Evolutionary conservation across 176 grass and related monocot genomes (phyloP).

Genomic region (Avena atlantica): DNA sequence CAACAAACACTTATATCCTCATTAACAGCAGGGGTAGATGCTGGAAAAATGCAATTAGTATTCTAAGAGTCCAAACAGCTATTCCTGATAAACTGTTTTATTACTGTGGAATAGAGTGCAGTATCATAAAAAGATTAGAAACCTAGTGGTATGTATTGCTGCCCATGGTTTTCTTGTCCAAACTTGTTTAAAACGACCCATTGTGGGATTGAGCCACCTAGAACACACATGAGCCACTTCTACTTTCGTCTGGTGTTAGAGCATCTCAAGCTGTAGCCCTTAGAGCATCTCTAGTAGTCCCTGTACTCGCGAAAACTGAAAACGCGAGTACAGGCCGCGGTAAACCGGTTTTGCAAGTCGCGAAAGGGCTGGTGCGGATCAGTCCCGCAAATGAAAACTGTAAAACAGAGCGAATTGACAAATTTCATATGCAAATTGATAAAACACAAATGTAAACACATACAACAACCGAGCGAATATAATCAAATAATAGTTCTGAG

Average conservation of each 20-base stretch:
- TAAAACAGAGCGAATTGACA: no score
- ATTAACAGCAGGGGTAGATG: not conserved
- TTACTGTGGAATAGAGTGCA: not conserved
- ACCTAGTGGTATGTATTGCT: not conserved
- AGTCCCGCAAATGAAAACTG: no score
- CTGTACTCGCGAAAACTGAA: no score
- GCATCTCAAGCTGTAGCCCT: not conserved
- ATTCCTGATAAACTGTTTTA: not conserved
- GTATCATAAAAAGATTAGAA: not conserved
- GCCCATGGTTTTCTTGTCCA: constrained; percentile 3
- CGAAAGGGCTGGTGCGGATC: no score
- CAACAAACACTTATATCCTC: not conserved
- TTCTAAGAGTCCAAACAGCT: not conserved
- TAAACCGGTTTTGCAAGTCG: no score
- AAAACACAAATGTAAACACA: no score
- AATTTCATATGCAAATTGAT: no score
- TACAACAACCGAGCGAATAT: no score
- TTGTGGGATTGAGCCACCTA: constrained; percentile 15
- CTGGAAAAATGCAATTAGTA: no score
- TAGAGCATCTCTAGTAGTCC: no score
- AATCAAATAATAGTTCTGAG: no score
- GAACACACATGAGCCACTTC: constrained; percentile 24
- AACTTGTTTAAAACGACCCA: constrained; percentile 11
- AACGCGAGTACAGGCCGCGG: no score
- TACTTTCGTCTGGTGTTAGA: not conserved